Evolutionary conservation across 768 basidiomycete genomes (phyloP).

Genomic region (Hebeloma cylindrosporum): DNA sequence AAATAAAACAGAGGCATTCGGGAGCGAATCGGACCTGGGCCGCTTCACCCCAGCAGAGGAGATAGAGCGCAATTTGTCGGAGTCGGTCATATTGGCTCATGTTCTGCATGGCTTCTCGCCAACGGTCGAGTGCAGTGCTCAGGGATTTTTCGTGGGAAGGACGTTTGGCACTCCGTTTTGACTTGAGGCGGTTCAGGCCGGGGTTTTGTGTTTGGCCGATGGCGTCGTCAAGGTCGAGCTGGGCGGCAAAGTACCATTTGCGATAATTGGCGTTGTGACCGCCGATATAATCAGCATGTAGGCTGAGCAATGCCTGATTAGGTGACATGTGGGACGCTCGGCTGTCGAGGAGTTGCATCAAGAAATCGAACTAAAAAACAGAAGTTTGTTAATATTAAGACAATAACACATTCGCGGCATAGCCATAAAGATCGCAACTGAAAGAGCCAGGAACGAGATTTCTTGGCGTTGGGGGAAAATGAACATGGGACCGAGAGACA

Average conservation of each 20-base stretch:
- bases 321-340: slow-evolving; percentile 97
- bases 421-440: no score
- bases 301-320: slow-evolving; percentile 88
- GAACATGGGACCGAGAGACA: neutral
- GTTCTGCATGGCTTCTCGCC: slow-evolving; percentile 97
- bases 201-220: slow-evolving; percentile 92
- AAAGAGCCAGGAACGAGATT: no score
- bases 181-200: slow-evolving; percentile 80
- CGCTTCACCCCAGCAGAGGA: slow-evolving; percentile 97
- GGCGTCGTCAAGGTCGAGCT: slow-evolving; percentile 97
- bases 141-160: slow-evolving; percentile 63
- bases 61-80: slow-evolving; percentile 91
- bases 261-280: slow-evolving; percentile 98
- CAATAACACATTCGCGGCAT: no score
- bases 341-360: slow-evolving; percentile 97
- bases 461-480: no score
- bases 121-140: slow-evolving; percentile 83
- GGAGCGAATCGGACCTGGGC: slow-evolving; percentile 97
- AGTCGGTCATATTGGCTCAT: slow-evolving; percentile 99
- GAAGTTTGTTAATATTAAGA: slow-evolving; percentile 13
- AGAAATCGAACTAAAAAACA: slow-evolving; percentile 81
- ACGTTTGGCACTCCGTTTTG: slow-evolving; percentile 54
- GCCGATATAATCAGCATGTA: slow-evolving; percentile 99
- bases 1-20: slow-evolving; percentile 98
- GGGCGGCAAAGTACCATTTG: slow-evolving; percentile 99